Evolutionary conservation across 306 rosid genomes (phyloP), one percentile per base, ranked within the genome.

Genomic region (Cucurbita moschata): DNA sequence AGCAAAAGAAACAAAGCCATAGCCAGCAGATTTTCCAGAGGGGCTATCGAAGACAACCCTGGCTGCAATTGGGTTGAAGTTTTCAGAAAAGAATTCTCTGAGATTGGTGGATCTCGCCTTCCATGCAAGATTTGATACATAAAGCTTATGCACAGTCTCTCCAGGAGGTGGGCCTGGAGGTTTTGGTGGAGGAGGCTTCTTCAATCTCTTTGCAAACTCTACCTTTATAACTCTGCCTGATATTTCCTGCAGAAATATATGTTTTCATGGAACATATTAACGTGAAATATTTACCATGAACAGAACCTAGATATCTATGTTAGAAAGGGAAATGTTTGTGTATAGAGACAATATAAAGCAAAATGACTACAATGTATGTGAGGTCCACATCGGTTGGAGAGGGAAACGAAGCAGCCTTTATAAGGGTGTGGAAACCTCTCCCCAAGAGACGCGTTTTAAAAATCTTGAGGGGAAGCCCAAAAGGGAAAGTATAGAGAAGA

Each of bases 71-170:
- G 99, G 97, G 49, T 87, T 94, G 69, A 84, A 91, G 83, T 82
- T 86, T 75, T 83, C 82, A 9, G 95, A 63, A 70, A 89, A 76
- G 81, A 94, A 57, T 5, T 86, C 88, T 77, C 89, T 80, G 72
- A 94, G 96, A 79, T 87, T 84, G 83, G 81, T 79, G 15, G 97
- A 84, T 83, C 97, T 86, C 60, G 77, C 91, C 81, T 87, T 88
- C 97, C 97, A 88, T 52, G 91, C 86, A 74, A 88, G 87, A 86
- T 94, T 94, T 52, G 96, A 82, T 16, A 73, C 90, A 46, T 87
- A 91, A 71, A 94, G 75, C 70, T 83, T 87, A 83, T 87, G 75
- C 67, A 78, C 81, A 8, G 95, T 78, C 85, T 94, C 96, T 15
- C 67, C 79, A 42, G 85, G 55, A 60, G 78, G 78, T 8, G 89